Evolutionary conservation across 768 basidiomycete genomes (phyloP), one percentile per base, ranked within the genome.

Genomic region (Lactifluus volemus): DNA sequence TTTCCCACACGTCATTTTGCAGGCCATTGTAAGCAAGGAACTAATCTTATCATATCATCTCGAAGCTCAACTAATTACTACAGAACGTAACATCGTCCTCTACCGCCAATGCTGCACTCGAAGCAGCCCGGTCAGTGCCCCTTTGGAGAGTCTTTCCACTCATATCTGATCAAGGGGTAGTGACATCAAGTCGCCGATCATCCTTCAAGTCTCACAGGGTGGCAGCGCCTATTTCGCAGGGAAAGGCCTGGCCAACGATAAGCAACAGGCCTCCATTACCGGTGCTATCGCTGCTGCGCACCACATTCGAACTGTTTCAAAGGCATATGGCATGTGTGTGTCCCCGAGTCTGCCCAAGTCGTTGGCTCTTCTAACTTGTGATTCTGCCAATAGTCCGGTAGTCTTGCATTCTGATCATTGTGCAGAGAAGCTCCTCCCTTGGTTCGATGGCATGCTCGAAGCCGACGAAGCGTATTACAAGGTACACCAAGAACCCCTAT

Each of bases 361-460:
- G 48, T 25, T 32, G n/a, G 42, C 50, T 29, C 53, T 12, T 60
- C 57, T 58, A 60, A 57, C 34, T 57, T 41, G 4, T 41, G 17
- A 32, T 34, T n/a, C 39, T 29, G 5, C 62, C 19, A 17, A 48
- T 57, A 94, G 92, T 64, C 97, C 97, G 69, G 97, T 99, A 70
- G 82, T 99, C 59, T 79, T 99, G 69, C 96, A 99, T 86, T 88
- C 91, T 63, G 97, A 99, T 75, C 97, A 99, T 79, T 99, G 97
- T 72, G 97, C 97, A 14, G 78, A 96, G 69, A 98, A 99, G 76
- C 90, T 98, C 65, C 84, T 99, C 58, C 95, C 89, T 5, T 99
- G 97, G 97, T 95, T 98, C 74, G 97, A 99, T 74, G 96, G 93
- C 58, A 98, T 99, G 97, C 91, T 98, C 72, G 89, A 84, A 53